These are phyloP conservation scores for Globisporangium apiculatum DNA, from an alignment of 352 stramenopile species.

Conservation along the genomic window DNA sequence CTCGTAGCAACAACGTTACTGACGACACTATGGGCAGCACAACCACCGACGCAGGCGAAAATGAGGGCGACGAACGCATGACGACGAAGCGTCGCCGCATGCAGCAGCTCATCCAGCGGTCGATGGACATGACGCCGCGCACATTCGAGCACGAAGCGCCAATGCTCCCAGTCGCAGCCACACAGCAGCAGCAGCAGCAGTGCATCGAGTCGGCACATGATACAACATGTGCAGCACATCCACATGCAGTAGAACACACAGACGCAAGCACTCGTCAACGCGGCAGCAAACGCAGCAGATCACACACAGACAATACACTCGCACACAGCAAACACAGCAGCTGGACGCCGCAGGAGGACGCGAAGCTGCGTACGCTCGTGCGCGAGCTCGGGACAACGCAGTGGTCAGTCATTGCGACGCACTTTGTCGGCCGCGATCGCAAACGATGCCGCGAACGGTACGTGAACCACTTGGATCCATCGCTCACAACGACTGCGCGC, in stretches of 20 bases:
- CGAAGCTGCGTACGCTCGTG: slow-evolving; percentile 35
- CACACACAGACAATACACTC: background rate
- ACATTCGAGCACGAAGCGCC: slow-evolving; percentile 4
- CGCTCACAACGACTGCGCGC: slow-evolving; percentile 10
- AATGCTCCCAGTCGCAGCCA: slow-evolving; percentile 1
- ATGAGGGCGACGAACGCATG: slow-evolving; percentile 1
- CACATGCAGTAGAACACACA: background rate
- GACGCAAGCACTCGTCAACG: background rate
- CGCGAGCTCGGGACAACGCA: slow-evolving; percentile 16
- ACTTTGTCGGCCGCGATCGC: slow-evolving; percentile 39
- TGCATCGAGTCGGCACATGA: background rate
- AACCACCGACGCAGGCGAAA: background rate
- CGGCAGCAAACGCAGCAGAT: background rate
- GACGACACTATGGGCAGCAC: too few species aligned
- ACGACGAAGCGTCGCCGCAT: slow-evolving; percentile 48
- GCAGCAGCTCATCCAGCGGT: slow-evolving; percentile 43
- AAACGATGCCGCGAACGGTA: slow-evolving; percentile 74
- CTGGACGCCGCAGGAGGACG: slow-evolving; percentile 50
- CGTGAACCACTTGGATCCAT: slow-evolving; percentile 54
- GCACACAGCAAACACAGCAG: slow-evolving; percentile 8
- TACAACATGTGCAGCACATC: background rate
- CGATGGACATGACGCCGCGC: slow-evolving; percentile 22
- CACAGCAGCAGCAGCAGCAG: background rate
- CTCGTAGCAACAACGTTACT: too few species aligned
- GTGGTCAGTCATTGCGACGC: slow-evolving; percentile 32